phyloP scores from a whole-genome alignment of 208 protist genomes.

The Tritrichomonas musculus region DNA sequence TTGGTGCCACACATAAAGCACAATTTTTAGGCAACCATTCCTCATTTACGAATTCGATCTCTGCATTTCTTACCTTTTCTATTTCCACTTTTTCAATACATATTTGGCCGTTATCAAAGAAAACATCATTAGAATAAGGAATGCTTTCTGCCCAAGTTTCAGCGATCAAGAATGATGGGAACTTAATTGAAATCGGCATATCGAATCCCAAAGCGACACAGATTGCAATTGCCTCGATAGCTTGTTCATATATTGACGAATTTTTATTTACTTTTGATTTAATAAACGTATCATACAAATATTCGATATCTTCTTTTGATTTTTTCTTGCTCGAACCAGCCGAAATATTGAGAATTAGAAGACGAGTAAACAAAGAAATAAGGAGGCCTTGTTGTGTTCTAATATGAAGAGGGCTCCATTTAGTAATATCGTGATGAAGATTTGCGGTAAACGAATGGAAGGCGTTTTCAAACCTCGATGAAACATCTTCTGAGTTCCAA shows the following conservation, averaged over 20 bases:
- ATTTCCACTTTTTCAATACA: background rate
- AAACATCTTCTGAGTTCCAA: background rate
- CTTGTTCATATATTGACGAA: background rate
- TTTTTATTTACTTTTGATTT: background rate
- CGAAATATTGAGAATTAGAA: background rate
- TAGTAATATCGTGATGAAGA: background rate
- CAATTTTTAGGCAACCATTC: background rate
- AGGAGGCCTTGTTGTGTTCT: background rate
- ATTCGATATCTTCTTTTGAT: background rate
- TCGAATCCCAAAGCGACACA: background rate
- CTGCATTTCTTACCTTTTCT: background rate
- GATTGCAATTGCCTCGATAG: background rate
- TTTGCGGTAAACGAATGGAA: background rate
- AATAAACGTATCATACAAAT: conserved; percentile 12
- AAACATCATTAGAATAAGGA: background rate
- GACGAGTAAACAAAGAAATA: background rate
- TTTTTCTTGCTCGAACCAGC: background rate
- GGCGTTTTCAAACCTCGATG: background rate
- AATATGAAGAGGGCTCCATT: background rate
- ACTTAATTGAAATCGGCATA: background rate
- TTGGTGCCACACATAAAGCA: background rate
- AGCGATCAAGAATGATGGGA: background rate
- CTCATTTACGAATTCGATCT: background rate
- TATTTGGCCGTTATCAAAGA: background rate
- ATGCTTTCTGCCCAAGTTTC: background rate